Conservation (phyloP, 768 basidiomycete species). For the Fistulinella prunicolor region DNA sequence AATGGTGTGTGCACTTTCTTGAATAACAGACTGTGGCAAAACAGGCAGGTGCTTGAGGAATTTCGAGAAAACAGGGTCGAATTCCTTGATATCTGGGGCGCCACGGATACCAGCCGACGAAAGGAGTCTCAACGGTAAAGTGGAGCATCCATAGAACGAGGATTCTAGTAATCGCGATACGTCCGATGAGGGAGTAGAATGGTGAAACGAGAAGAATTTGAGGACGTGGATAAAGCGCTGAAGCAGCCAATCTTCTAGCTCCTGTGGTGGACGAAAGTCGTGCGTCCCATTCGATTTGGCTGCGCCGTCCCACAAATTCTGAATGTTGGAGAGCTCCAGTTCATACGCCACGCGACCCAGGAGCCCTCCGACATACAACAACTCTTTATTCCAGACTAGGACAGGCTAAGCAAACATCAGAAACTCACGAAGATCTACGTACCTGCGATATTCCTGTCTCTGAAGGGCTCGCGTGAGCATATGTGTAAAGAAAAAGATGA, state of each 20-base stretch:
- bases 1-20: conserved; percentile 55
- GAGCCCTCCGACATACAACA: conserved; percentile 81
- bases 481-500: not conserved
- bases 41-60: conserved; percentile 80
- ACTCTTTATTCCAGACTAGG: conserved; percentile 85
- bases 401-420: not conserved
- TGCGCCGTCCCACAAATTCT: conserved; percentile 55
- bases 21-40: conserved; percentile 56
- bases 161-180: conserved; percentile 72
- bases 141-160: conserved; percentile 45
- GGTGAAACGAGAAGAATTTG: conserved; percentile 85
- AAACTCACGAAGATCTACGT: conserved; percentile 16
- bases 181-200: conserved; percentile 80
- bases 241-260: conserved; percentile 50
- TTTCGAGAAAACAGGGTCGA: conserved; percentile 60
- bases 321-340: conserved; percentile 64
- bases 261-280: conserved; percentile 33
- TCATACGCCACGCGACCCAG: conserved; percentile 84
- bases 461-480: conserved; percentile 24
- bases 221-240: conserved; percentile 72
- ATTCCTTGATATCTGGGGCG: conserved; percentile 40
- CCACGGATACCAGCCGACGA: not conserved
- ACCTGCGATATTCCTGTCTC: conserved; percentile 81
- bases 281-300: conserved; percentile 29
- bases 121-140: not conserved